These are phyloP conservation scores for Tilletia setariae DNA, from an alignment of 1,284 basidiomycete species.

Conservation along the genomic window DNA sequence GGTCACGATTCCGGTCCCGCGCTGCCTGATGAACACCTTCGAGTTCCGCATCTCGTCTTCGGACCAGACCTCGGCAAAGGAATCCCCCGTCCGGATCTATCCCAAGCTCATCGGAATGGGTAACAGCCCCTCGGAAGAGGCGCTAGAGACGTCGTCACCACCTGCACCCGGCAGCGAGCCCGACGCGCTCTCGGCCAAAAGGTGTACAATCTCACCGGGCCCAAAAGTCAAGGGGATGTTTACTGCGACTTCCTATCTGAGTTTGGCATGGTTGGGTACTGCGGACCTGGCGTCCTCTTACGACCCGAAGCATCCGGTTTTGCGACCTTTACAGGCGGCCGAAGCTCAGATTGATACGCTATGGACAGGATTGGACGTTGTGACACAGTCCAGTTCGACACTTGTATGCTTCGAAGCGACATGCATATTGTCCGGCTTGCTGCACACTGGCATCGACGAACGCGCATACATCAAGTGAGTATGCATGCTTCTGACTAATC, in stretches of 20 bases:
- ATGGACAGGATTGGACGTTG: not conserved
- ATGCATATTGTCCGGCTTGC: not conserved
- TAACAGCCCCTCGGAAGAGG: not conserved
- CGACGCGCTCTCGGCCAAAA: not conserved
- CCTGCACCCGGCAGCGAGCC: not conserved
- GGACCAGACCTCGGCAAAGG: not conserved
- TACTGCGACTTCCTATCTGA: not conserved
- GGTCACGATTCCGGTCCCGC: conserved; percentile 11
- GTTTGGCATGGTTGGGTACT: not conserved
- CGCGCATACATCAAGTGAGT: conserved; percentile 10
- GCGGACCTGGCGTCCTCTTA: not conserved
- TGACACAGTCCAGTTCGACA: not conserved
- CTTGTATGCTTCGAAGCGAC: not conserved
- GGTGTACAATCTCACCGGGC: not conserved
- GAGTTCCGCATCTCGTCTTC: conserved; percentile 4
- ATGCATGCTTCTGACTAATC: not conserved
- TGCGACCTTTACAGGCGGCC: not conserved
- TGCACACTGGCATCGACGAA: conserved; percentile 6
- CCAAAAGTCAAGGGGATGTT: conserved; percentile 4
- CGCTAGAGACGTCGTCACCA: not conserved
- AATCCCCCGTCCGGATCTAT: not conserved
- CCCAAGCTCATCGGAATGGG: conserved; percentile 6
- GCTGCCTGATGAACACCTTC: conserved; percentile 6
- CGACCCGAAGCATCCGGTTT: not conserved
- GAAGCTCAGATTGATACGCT: not conserved